These are phyloP conservation scores for Chaetoscypha palmicola DNA, from an alignment of 2,329 filamentous ascomycete genomes.

Conservation along the genomic window DNA sequence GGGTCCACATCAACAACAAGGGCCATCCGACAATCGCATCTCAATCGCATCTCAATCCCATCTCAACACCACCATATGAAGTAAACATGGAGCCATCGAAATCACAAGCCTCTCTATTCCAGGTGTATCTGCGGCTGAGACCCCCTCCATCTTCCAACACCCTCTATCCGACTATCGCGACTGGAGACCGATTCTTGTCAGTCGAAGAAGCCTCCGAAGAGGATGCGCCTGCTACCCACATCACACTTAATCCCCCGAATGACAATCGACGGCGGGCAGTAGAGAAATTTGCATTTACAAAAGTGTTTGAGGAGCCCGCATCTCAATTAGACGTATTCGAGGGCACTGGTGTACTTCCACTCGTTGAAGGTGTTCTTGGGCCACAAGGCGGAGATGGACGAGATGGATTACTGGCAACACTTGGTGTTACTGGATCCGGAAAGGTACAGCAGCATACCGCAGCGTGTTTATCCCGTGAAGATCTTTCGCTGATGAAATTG, in stretches of 20 bases:
- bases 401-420: conserved; percentile 82
- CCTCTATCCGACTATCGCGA: conserved; percentile 33
- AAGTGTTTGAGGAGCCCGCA: conserved; percentile 82
- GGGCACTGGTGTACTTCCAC: conserved; percentile 63
- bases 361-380: conserved; percentile 77
- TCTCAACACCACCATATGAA: not conserved
- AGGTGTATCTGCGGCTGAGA: conserved; percentile 82
- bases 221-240: conserved; percentile 53
- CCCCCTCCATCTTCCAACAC: conserved; percentile 45
- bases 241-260: conserved; percentile 71
- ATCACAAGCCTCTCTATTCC: conserved; percentile 60
- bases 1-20: too few species aligned
- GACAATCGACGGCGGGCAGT: conserved; percentile 79
- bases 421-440: conserved; percentile 91
- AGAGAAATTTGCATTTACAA: conserved; percentile 91
- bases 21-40: too few species aligned
- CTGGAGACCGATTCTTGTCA: conserved; percentile 64
- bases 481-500: conserved; percentile 8
- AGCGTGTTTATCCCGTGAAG: not conserved
- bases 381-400: conserved; percentile 67
- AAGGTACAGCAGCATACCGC: conserved; percentile 53
- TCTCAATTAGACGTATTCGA: conserved; percentile 83
- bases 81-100: conserved; percentile 37
- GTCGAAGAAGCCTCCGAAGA: conserved; percentile 55
- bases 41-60: conserved; percentile 3